Base-by-base conservation (phyloP, 2,329 filamentous ascomycete species). In the Fusarium aywerte region DNA sequence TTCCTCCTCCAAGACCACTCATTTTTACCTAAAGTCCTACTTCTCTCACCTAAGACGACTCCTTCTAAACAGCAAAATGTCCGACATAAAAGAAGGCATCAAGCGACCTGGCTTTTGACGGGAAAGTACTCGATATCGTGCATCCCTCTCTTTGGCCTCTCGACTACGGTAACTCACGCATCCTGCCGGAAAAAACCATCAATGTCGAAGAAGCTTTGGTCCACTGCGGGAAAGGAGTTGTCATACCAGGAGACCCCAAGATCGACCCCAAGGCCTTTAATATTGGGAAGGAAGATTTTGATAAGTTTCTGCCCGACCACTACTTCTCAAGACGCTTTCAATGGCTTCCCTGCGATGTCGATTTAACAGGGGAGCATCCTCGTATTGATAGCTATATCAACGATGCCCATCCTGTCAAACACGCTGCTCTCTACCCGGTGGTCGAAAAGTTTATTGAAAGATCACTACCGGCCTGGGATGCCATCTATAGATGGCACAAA, bases 381-480 rank as follows among this genome's bases (percentile, higher is more conserved):
- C 78, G 73, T 8, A 81, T 87, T 25, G 76, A 76, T 4, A 84
- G 81, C 65, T 86, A 87, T 67, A 80, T 86, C 73, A 86, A 86
- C 71, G 86, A 85, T 63, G 70, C 85, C 2, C 83, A 86, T 61
- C 84, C 84, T 0, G 25, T 59, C 2, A 49, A 76, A 4, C 76
- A 84, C 43, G 63, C 67, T 10, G 62, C 55, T 4, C 71, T 84
- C 1, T 85, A 84, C 53, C 59, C 56, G 2, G 67, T 81, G 4
- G 71, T 84, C 12, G 81, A 83, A 51, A 62, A 76, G 23, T 73
- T 84, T 23, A 76, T 84, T n/a, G 69, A 75, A 16, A 74, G 74
- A 20, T 67, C 80, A 0, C 71, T 87, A 0, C 81, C 83, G 0
- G 76, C 82, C 0, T 86, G 82, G 83, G 79, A 85, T 44, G 58